Conservation (phyloP, 345 rosid species). For the Pugionium dolabratum region DNA sequence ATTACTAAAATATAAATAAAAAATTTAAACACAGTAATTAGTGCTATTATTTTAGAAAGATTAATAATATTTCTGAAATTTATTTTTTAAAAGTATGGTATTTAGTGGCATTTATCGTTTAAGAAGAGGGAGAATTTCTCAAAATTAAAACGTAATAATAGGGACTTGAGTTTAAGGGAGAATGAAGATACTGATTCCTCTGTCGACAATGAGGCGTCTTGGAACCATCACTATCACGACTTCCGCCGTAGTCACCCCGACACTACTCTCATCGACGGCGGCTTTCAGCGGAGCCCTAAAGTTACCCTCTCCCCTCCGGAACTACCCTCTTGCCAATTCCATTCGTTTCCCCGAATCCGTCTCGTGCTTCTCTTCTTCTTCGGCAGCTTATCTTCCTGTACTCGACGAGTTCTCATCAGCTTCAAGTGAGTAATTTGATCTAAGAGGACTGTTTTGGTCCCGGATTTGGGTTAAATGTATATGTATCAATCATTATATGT, state of each 20-base stretch:
- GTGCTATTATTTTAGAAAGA: no score
- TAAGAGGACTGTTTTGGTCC: neutral
- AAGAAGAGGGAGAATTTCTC: neutral
- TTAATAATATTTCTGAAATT: no score
- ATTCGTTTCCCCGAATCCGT: constrained; percentile 6
- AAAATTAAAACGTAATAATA: neutral
- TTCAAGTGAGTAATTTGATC: constrained; percentile 10
- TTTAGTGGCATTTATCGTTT: no score
- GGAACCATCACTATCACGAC: constrained; percentile 29
- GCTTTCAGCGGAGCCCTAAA: constrained; percentile 23
- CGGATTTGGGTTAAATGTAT: neutral
- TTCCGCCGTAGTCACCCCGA: constrained; percentile 19
- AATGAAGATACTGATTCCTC: constrained; percentile 12
- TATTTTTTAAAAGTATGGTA: no score
- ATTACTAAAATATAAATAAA: no score
- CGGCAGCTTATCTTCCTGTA: constrained; percentile 37
- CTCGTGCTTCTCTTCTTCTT: constrained; percentile 20
- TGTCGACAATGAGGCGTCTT: constrained; percentile 35
- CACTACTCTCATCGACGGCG: constrained; percentile 24
- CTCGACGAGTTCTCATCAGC: constrained; percentile 28
- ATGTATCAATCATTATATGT: neutral
- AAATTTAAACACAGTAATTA: no score
- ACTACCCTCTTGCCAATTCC: constrained; percentile 14
- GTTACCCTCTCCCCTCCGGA: constrained; percentile 1
- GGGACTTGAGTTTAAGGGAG: no score